Conservation (phyloP, 208 protist genomes). For the Lotmaria passim region DNA sequence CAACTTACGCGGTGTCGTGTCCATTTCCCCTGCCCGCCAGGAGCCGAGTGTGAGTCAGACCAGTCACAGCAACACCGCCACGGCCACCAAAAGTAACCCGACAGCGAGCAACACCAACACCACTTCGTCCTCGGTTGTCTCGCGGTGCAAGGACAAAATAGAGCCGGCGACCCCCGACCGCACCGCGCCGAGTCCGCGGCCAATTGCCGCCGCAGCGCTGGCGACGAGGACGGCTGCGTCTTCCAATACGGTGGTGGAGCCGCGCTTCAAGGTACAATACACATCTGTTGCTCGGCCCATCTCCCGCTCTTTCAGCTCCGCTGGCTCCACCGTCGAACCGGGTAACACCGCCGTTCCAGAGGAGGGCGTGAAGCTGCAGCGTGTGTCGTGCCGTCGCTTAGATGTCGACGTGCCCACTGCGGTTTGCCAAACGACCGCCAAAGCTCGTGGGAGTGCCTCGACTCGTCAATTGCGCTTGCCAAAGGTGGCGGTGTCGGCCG, state of each 20-base stretch:
- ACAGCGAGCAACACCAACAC: background rate
- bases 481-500: background rate
- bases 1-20: background rate
- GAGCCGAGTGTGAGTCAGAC: background rate
- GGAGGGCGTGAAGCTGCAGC: background rate
- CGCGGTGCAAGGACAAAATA: background rate
- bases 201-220: too few species aligned
- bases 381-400: background rate
- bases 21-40: background rate
- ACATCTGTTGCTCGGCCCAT: background rate
- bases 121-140: background rate
- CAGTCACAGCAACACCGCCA: background rate
- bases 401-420: background rate
- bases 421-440: background rate
- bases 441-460: background rate
- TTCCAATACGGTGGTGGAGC: background rate
- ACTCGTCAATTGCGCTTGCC: background rate
- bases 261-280: background rate
- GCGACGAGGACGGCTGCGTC: background rate
- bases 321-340: conserved; percentile 1
- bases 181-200: conserved; percentile 7
- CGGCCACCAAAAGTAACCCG: background rate
- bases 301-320: conserved; percentile 6
- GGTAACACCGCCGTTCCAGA: background rate
- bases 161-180: background rate